Evolutionary conservation across 257 asterid species (phyloP), one percentile per base, ranked within the genome.

Genomic region (Petunia axillaris): DNA sequence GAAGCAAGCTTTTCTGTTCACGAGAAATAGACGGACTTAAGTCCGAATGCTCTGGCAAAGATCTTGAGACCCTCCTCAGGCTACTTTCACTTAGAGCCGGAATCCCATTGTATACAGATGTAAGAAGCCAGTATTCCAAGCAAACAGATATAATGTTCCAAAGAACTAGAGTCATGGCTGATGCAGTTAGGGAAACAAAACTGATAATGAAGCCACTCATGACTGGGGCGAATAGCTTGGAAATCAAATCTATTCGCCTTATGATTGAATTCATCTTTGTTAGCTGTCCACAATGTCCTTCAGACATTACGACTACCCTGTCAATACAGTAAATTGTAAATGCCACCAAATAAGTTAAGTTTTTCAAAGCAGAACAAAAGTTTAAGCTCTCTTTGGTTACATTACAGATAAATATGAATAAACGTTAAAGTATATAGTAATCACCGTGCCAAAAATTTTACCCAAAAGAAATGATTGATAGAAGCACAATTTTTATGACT

Each of bases 271-370:
- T 95, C 97, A 95, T 95, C 84, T 83, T 83, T 9, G 97, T 89
- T 71, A 91, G 82, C 58, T 87, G 64, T 38, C 85, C 88, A 0
- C 92, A 89, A 82, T 91, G 90, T n/a, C 91, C 93, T 87, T 95
- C 94, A 25, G 99, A 89, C 82, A 93, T 91, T 71, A 95, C 98
- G 0, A 95, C 96, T 76, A 91, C 96, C 99, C 99, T 95, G 96
- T 9, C 79, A 82, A 41, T 59, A 57, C 55, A 73, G 48, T 77
- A 58, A 11, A 14, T 2, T 59, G 64, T 71, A 38, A 73, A 38
- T 8, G 16, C 52, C 10, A 13, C 63, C 62, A 74, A 25, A 9
- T 68, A 70, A 9, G 57, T 50, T 14, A 8, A 66, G 8, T 9
- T 48, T 50, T 36, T 53, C 59, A 62, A 44, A 76, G 43, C 16